Base-by-base conservation (phyloP, 495 filamentous ascomycete genomes). In the Tetracladium marchalianum region DNA sequence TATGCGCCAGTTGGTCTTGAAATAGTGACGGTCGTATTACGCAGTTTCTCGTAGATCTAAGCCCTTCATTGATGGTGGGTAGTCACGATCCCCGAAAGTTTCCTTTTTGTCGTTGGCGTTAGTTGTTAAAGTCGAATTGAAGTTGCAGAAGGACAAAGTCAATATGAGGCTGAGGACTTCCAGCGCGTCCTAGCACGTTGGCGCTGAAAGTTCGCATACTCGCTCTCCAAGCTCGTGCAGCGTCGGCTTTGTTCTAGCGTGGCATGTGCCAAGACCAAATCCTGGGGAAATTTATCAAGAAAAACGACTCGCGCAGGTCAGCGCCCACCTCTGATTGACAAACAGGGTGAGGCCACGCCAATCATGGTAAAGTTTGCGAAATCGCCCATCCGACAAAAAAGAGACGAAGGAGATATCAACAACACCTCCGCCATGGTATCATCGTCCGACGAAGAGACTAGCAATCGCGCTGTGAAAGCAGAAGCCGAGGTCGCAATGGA, bases 291-390 rank as follows among this genome's bases (percentile, higher is more conserved):
- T 41, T 34, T 47, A 41, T 35, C 40, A 19, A 18, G 39, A 49
- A 37, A 49, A 31, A 27, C 22, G 36, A 41, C 46, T 35, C 31
- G 31, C 31, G 18, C 39, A 7, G 22, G 22, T 7, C 22, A 7
- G 3, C 22, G 22, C 22, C 22, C 22, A 27, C 22, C 22, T 27
- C 22, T 27, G 22, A 27, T 27, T 27, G 22, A 27, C 22, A 27
- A 27, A 27, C 22, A 7, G 11, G 13, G 11, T 18, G 17, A 19
- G 11, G 19, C 38, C 5, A 13, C 24, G n/a, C 24, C 19, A 15
- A 60, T 44, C 46, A 62, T 65, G 60, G 57, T 53, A 32, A 49
- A 58, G 16, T 62, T 60, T 31, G 42, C 49, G 34, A 48, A 55
- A 17, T 10, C 42, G 18, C 51, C 37, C 24, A 3, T 27, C 22